Percentiles rank a stretch among this genome's conserved stretches.
These are phyloP conservation scores for Acanthamoeba divionensis DNA, from an alignment of 208 protist genomes.

Conservation along the genomic window DNA sequence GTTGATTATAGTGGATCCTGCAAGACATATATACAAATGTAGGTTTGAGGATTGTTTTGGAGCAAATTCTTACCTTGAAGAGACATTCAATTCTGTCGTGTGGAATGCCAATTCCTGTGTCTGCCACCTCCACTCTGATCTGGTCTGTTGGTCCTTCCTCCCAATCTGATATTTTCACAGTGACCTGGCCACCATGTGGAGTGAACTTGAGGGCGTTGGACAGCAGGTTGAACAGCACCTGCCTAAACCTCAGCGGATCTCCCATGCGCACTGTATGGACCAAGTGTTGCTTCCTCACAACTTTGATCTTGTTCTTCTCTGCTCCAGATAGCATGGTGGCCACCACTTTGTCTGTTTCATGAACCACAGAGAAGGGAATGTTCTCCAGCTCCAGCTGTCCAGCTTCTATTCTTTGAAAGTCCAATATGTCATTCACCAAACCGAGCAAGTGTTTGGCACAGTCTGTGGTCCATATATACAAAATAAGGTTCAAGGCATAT, in stretches of 20 bases:
- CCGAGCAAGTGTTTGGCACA: slow-evolving; percentile 25
- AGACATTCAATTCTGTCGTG: slow-evolving; percentile 38
- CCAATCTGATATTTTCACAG: not conserved
- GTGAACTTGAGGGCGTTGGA: slow-evolving; percentile 54
- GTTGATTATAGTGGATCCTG: not conserved
- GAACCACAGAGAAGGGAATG: not conserved
- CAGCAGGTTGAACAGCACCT: slow-evolving; percentile 46
- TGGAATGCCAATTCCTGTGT: slow-evolving; percentile 66
- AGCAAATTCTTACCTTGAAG: not conserved
- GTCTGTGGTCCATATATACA: too few species aligned
- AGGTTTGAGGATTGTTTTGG: not conserved
- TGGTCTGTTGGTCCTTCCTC: not conserved
- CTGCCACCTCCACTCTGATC: slow-evolving; percentile 45
- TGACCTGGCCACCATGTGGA: not conserved
- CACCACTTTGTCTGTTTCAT: not conserved
- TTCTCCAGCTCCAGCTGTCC: slow-evolving; percentile 4
- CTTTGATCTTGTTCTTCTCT: not conserved
- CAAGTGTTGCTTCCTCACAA: not conserved
- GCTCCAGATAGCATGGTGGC: slow-evolving; percentile 2
- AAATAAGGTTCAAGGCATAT: too few species aligned
- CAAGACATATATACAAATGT: not conserved
- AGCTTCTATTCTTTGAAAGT: not conserved
- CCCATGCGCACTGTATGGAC: not conserved
- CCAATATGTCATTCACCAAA: slow-evolving; percentile 25
- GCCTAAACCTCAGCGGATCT: slow-evolving; percentile 17